Evolutionary conservation across 495 filamentous ascomycete species (phyloP), one percentile per base, ranked within the genome.

Genomic region (Talaromyces adpressus): DNA sequence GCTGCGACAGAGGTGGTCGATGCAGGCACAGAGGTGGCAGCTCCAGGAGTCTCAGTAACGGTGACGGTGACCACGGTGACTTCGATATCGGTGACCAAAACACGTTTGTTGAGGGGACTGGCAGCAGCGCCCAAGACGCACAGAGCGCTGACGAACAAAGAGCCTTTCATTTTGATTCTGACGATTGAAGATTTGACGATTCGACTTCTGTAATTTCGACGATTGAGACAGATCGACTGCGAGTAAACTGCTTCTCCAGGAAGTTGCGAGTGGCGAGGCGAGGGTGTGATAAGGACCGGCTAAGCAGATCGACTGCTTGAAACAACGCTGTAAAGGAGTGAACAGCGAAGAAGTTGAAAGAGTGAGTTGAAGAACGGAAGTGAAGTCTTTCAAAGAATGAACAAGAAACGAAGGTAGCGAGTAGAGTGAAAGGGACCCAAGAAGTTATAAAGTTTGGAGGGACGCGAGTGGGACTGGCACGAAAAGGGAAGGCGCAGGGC

Each of bases 141-240:
- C 84, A 80, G 69, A 88, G 75, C 81, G 69, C 85, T 79, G 67
- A 91, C 64, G 60, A 90, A 59, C 61, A 85, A 69, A 34, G 88
- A 86, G 62, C 81, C 85, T 73, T 84, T 90, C 91, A 95, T 94
- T 39, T 82, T 84, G 76, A 51, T 34, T 62, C 32, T 25, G 30
- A 57, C 58, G 9, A 41, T 41, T 63, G 11, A n/a, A 51, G 23
- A 25, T 30, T 61, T 9, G 6, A 58, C 39, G 47, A 45, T 59
- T 65, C 34, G 62, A 61, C 63, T 52, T 61, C 30, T 61, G 69
- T 36, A 65, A 68, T 61, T 29, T 62, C 69, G 68, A 73, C 71
- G 71, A 70, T 68, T 70, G 71, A 57, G 53, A 67, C 61, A 59
- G 67, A 63, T 63, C 36, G 45, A 57, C 47, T 30, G 64, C 62